Percentiles rank a stretch among this genome's conserved stretches.
Conservation (phyloP, 2,329 filamentous ascomycete species). For the Calonectria leucothoes region DNA sequence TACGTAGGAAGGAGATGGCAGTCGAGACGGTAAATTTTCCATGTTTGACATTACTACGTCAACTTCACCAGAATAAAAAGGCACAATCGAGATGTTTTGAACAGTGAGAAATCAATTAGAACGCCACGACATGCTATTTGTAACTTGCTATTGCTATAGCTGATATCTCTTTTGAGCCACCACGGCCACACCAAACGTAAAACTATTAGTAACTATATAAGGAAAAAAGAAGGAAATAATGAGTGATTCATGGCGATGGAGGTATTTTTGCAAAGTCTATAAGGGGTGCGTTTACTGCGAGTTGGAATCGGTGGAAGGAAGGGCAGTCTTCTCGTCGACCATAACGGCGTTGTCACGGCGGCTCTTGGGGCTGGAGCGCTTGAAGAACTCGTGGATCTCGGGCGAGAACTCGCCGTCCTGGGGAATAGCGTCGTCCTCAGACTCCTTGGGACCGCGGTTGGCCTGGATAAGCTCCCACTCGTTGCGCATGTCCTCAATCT, state of each 20-base stretch:
- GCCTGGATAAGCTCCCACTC: conserved; percentile 69
- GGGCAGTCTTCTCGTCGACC: conserved; percentile 44
- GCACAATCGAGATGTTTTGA: background rate
- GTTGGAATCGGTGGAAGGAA: conserved; percentile 31
- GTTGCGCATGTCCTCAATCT: conserved; percentile 82
- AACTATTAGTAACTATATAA: conserved; percentile 1
- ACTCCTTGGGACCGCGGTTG: conserved; percentile 60
- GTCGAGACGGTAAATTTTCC: too few species aligned
- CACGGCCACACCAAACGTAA: background rate
- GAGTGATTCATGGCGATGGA: background rate
- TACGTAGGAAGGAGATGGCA: background rate
- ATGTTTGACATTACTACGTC: too few species aligned
- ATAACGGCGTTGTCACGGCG: conserved; percentile 36
- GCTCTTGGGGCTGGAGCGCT: conserved; percentile 51
- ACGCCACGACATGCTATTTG: conserved; percentile 38
- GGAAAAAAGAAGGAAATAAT: background rate
- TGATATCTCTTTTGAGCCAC: conserved; percentile 8
- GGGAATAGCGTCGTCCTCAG: conserved; percentile 51
- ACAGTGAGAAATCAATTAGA: conserved; percentile 24
- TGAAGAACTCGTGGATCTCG: conserved; percentile 67
- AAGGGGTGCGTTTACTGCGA: conserved; percentile 3
- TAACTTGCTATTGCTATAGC: conserved; percentile 23
- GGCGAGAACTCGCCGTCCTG: conserved; percentile 63
- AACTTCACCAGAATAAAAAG: background rate
- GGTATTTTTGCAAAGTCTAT: background rate